Conservation (phyloP, 345 rosid species). For the Boechera retrofracta region DNA sequence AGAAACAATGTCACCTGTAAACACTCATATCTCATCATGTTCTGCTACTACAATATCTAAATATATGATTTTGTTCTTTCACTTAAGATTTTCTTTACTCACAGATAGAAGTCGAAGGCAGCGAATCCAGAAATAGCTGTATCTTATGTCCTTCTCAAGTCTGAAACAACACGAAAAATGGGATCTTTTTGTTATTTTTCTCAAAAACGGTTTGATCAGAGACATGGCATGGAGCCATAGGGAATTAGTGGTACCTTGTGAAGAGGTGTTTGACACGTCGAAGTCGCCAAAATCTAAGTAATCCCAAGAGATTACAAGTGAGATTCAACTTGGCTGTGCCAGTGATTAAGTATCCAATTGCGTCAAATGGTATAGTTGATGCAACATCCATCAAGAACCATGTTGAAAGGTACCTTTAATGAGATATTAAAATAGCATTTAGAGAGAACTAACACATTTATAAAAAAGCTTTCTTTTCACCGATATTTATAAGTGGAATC, state of each 20-base stretch:
- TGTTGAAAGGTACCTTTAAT: constrained; percentile 71
- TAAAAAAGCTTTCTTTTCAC: constrained; percentile 14
- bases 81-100: constrained; percentile 37
- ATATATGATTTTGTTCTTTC: not conserved
- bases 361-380: constrained; percentile 83
- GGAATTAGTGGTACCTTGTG: constrained; percentile 59
- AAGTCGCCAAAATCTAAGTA: constrained; percentile 88
- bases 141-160: constrained; percentile 92
- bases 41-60: not conserved
- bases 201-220: not conserved
- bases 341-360: constrained; percentile 64
- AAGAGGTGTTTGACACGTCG: constrained; percentile 79
- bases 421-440: constrained; percentile 27
- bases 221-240: not conserved
- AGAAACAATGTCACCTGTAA: constrained; percentile 75
- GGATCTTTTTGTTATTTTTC: not conserved
- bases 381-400: constrained; percentile 98
- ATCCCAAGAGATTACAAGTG: constrained; percentile 64
- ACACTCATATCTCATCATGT: constrained; percentile 22
- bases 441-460: constrained; percentile 19
- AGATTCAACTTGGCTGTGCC: constrained; percentile 55
- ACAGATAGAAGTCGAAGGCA: constrained; percentile 72
- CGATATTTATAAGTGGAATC: constrained; percentile 27
- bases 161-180: constrained; percentile 44
- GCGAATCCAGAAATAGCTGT: constrained; percentile 81